A percentile compares a stretch with the other conserved stretches of the same genome.
Evolutionary conservation across 75 land plant species (phyloP).

Genomic region (Pinus taeda): DNA sequence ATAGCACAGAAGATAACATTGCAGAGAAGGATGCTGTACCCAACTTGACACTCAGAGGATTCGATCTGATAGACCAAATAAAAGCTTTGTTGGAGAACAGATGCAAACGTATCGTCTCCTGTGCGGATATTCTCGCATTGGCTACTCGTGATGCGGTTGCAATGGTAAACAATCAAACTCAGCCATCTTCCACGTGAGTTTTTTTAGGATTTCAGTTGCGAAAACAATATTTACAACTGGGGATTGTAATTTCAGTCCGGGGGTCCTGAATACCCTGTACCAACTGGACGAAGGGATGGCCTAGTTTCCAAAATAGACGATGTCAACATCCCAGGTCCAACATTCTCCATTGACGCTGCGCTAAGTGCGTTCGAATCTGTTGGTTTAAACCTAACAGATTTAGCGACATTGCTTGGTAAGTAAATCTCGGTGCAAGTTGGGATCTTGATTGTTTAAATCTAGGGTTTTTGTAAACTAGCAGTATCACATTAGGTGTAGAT

Average conservation of each 20-base stretch:
- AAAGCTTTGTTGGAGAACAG: conserved; percentile 15
- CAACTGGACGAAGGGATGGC: conserved; percentile 18
- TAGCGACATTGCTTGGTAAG: conserved; percentile 9
- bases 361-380: background rate
- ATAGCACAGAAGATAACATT: background rate
- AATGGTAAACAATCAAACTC: no score
- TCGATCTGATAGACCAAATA: conserved; percentile 18
- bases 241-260: conserved; percentile 9
- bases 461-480: no score
- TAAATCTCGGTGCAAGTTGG: no score
- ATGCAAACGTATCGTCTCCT: conserved; percentile 18
- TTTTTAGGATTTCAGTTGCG: no score
- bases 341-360: background rate
- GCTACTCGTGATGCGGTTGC: conserved; percentile 24
- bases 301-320: background rate
- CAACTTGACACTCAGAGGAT: conserved; percentile 17
- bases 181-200: no score
- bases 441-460: no score
- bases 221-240: no score
- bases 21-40: conserved; percentile 26
- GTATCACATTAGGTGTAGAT: no score
- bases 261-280: conserved; percentile 17
- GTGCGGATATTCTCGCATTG: conserved; percentile 22
- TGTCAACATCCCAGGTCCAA: background rate
- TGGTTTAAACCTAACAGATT: conserved; percentile 10